Evolutionary conservation across 805 yeast species (phyloP).

Genomic region (Ogataea populi-albae): DNA sequence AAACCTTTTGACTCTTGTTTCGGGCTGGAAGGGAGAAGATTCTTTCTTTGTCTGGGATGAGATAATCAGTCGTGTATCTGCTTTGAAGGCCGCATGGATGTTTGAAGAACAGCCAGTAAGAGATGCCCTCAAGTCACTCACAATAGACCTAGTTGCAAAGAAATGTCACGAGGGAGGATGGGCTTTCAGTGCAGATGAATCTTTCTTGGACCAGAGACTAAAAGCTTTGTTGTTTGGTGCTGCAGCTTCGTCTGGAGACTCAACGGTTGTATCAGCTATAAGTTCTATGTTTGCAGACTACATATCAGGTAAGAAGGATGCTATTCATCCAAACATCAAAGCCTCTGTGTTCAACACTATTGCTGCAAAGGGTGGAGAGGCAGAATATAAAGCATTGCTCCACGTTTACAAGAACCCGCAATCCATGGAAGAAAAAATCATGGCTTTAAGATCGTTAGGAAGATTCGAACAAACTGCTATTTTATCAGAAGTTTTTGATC

Average conservation of each 20-base stretch:
- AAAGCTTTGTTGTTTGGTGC: constrained; percentile 41
- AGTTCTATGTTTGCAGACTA: constrained; percentile 28
- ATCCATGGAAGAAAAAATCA: constrained; percentile 56
- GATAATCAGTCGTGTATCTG: constrained; percentile 41
- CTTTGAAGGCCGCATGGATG: constrained; percentile 32
- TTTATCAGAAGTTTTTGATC: constrained; percentile 37
- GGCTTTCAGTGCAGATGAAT: constrained; percentile 77
- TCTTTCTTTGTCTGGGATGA: constrained; percentile 59
- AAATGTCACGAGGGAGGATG: constrained; percentile 61
- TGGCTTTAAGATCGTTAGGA: constrained; percentile 55
- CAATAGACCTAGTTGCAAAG: constrained; percentile 25
- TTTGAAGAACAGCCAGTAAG: constrained; percentile 37
- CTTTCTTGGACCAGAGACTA: constrained; percentile 36
- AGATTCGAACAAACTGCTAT: constrained; percentile 38
- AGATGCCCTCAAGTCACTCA: constrained; percentile 34
- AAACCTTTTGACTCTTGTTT: constrained; percentile 45
- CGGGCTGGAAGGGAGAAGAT: constrained; percentile 35
- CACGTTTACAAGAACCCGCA: constrained; percentile 49
- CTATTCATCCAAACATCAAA: constrained; percentile 46
- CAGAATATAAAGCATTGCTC: constrained; percentile 41
- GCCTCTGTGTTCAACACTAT: constrained; percentile 43
- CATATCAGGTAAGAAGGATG: constrained; percentile 25
- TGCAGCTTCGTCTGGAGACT: constrained; percentile 42
- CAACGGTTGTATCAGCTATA: constrained; percentile 33
- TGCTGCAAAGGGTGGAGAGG: constrained; percentile 37